Evolutionary conservation across 306 rosid genomes (phyloP), one percentile per base, ranked within the genome.

Genomic region (Purshia tridentata): DNA sequence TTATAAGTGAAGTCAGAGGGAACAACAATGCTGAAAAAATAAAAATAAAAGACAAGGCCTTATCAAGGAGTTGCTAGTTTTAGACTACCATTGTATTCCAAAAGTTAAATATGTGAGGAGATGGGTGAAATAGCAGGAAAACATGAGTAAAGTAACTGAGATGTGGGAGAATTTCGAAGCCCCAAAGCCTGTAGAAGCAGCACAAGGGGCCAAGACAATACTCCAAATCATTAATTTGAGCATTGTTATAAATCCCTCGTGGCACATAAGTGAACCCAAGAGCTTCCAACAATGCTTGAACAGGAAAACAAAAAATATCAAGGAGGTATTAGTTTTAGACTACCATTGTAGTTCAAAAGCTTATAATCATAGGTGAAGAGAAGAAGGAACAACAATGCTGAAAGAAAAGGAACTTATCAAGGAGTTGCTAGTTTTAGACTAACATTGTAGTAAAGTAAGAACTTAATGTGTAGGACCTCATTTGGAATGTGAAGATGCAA

Each of bases 121-220:
- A 19, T 56, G 39, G 20, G 61, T 14, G 8, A 6, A 13, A 8
- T 12, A 35, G 14, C 8, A n/a, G 9, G 22, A 4, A 10, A 44
- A 19, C 4, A 18, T 11, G 15, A 44, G 45, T 19, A 12, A 11
- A 55, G 55, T 4, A 20, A 20, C 20, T 22, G 7, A 47, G 22
- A 50, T 68, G 60, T 68, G 59, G 60, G 72, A 68, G 60, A 50
- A 48, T 53, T 67, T 49, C 40, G 45, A 35, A 49, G 40, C 23
- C 53, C 53, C 72, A 18, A 67, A 9, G 40, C 45, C 23, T 2
- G 18, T 22, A 67, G 39, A 49, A 48, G 72, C 23, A 49, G 58
- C 58, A 49, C 56, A 67, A 49, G 58, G 72, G 49, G 58, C 58
- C 72, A 49, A 49, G 72, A 67, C 46, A 67, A 35, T 14, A 22